Conservation (phyloP, 345 rosid genomes). For the Rhizophora mangle region DNA sequence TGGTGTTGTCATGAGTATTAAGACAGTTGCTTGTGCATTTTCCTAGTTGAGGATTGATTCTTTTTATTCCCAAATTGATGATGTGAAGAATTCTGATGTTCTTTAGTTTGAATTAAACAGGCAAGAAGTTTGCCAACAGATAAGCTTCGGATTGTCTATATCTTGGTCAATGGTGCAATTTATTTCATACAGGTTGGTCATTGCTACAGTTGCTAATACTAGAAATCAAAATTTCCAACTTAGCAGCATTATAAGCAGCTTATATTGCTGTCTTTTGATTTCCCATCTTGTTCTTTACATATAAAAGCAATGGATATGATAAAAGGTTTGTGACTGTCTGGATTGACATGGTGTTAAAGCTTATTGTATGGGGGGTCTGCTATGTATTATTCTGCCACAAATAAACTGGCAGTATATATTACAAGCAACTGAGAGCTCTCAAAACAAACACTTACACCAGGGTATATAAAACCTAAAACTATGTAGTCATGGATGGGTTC, state of each 20-base stretch:
- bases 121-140: conserved; percentile 96
- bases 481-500: neutral
- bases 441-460: no score
- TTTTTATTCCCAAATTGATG: neutral
- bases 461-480: no score
- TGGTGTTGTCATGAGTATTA: neutral
- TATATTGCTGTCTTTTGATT: neutral
- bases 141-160: conserved; percentile 65
- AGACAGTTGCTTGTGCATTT: neutral
- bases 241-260: no score
- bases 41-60: neutral
- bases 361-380: no score
- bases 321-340: no score
- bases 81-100: conserved; percentile 17
- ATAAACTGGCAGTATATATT: no score
- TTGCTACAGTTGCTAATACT: neutral
- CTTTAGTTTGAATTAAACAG: conserved; percentile 38
- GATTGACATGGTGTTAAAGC: no score
- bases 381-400: no score
- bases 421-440: no score
- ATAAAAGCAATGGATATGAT: no score
- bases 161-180: conserved; percentile 54
- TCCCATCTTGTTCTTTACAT: no score
- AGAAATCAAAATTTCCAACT: neutral
- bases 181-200: conserved; percentile 73